phyloP scores from a whole-genome alignment of 192 early-diverging fungal species.

The Rhizoclosmatium globosum region DNA sequence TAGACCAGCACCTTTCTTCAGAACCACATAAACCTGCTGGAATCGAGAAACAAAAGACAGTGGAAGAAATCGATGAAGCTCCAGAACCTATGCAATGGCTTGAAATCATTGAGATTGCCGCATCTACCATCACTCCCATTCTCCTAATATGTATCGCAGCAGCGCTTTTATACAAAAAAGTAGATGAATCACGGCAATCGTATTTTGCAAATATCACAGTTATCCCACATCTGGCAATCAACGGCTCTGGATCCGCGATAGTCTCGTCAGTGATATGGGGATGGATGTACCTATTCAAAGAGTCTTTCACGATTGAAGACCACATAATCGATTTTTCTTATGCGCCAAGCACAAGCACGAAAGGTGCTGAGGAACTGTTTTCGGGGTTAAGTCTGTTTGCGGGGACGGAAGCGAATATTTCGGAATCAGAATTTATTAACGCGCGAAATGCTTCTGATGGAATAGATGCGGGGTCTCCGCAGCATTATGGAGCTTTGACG shows the following conservation, averaged over 20 bases:
- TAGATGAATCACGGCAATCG: conserved; percentile 22
- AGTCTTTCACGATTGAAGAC: neutral
- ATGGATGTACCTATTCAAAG: conserved; percentile 3
- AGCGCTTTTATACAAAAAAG: neutral
- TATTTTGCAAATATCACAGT: neutral
- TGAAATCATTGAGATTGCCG: neutral
- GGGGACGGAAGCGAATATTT: neutral
- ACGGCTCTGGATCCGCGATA: neutral
- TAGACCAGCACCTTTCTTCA: too few species aligned
- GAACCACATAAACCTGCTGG: too few species aligned
- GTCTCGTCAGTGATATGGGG: neutral
- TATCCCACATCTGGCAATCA: neutral
- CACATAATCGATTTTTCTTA: neutral
- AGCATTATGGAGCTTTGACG: conserved; percentile 1
- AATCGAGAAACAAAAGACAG: neutral
- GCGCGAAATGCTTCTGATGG: neutral
- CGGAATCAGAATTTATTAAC: neutral
- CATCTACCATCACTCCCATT: neutral
- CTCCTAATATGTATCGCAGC: neutral
- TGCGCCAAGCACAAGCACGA: neutral
- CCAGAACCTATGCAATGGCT: neutral
- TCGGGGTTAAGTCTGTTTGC: conserved; percentile 4
- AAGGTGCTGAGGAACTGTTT: neutral
- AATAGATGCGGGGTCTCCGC: neutral
- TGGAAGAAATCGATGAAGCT: neutral